phyloP scores from a whole-genome alignment of 192 early-diverging fungal species.

The Coemansia aciculifera region DNA sequence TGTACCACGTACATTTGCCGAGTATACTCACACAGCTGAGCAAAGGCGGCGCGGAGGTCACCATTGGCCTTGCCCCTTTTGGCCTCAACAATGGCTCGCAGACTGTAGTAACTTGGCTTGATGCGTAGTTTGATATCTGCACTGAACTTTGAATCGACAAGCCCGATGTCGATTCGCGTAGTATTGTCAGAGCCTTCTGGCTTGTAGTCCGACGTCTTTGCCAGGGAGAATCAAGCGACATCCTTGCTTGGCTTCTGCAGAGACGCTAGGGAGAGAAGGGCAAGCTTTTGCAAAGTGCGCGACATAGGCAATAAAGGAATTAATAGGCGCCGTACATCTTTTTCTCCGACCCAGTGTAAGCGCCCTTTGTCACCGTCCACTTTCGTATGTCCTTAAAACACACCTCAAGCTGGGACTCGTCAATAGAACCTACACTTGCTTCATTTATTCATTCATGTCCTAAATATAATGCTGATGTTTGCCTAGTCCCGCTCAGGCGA shows the following conservation, averaged over 20 bases:
- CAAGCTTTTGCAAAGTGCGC: background rate
- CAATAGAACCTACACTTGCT: too few species aligned
- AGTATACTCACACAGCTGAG: constrained; percentile 1
- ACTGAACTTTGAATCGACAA: background rate
- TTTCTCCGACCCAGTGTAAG: background rate
- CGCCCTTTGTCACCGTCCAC: background rate
- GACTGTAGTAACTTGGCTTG: background rate
- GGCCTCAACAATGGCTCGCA: background rate
- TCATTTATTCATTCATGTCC: too few species aligned
- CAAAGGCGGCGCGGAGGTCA: background rate
- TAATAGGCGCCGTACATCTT: background rate
- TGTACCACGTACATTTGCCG: background rate
- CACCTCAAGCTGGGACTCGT: too few species aligned
- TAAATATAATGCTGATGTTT: too few species aligned
- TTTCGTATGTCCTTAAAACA: background rate
- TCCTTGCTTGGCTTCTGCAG: background rate
- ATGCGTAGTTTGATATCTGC: background rate
- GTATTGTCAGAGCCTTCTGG: background rate
- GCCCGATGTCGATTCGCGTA: background rate
- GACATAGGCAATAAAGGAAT: background rate
- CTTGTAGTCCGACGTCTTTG: background rate
- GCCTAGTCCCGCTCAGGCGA: background rate
- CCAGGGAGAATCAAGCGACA: background rate
- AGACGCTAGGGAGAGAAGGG: background rate
- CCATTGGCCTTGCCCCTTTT: background rate